Percentiles rank a stretch among this genome's conserved stretches.
These are phyloP conservation scores for Sphagnum tenellum DNA, from an alignment of 225 moss, liverwort and hornwort species.

Conservation along the genomic window DNA sequence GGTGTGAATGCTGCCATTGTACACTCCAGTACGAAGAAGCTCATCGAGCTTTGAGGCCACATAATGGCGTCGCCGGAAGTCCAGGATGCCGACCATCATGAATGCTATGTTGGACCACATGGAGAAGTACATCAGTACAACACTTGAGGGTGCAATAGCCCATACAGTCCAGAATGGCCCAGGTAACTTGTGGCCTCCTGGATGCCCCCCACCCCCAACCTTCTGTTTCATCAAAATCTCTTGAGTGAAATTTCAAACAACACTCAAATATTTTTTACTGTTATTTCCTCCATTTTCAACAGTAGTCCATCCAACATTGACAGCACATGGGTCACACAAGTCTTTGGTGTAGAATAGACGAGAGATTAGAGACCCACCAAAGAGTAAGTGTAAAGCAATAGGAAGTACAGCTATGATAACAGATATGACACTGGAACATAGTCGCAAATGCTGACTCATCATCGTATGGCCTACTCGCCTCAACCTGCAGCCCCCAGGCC, in stretches of 20 bases:
- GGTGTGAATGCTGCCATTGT: conserved; percentile 48
- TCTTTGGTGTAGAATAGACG: no score
- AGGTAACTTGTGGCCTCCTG: conserved; percentile 64
- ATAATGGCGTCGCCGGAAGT: conserved; percentile 86
- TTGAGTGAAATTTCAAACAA: no score
- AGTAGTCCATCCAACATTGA: no score
- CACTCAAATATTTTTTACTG: no score
- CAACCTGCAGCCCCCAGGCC: conserved; percentile 34
- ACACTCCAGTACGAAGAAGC: conserved; percentile 64
- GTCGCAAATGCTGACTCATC: conserved; percentile 64
- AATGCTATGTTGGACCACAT: conserved; percentile 77
- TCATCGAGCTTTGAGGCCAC: conserved; percentile 79
- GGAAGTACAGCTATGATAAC: conserved; percentile 23
- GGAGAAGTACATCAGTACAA: conserved; percentile 53
- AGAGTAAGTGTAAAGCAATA: conserved; percentile 28
- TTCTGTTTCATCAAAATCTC: no score
- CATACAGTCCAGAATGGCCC: conserved; percentile 68
- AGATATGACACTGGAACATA: conserved; percentile 36
- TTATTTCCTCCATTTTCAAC: no score
- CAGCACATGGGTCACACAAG: no score
- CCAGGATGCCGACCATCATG: conserved; percentile 96
- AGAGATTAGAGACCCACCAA: conserved; percentile 19
- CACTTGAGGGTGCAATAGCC: conserved; percentile 45
- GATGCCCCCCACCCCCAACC: conserved; percentile 4
- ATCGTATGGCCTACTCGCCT: conserved; percentile 86